A percentile compares a stretch with the other conserved stretches of the same genome.
phyloP scores from a whole-genome alignment of 805 yeast species.

The Starmerella bacillaris region DNA sequence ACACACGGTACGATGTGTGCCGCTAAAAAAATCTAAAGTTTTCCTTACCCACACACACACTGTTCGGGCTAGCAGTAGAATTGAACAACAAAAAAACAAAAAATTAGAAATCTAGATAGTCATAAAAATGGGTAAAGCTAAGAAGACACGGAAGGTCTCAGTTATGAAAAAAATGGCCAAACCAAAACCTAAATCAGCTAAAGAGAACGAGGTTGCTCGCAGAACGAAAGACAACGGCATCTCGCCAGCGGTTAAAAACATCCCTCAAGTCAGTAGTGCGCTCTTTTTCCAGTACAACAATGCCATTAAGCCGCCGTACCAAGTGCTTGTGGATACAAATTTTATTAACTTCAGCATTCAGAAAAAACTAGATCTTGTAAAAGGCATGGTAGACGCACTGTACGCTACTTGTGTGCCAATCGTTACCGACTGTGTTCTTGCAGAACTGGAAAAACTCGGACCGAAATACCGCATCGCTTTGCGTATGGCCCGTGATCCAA shows the following conservation, averaged over 20 bases:
- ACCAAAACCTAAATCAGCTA: conserved; percentile 53
- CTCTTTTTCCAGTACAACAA: conserved; percentile 85
- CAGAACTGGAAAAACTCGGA: conserved; percentile 90
- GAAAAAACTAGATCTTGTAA: conserved; percentile 82
- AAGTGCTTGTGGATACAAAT: conserved; percentile 87
- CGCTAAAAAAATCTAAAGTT: too few relatives aligned
- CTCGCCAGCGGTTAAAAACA: conserved; percentile 45
- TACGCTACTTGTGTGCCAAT: conserved; percentile 91
- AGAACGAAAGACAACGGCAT: conserved; percentile 22
- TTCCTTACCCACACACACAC: too few relatives aligned
- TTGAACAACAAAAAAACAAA: too few relatives aligned
- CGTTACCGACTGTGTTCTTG: conserved; percentile 94
- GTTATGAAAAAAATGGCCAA: conserved; percentile 66
- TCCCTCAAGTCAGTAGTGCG: conserved; percentile 92
- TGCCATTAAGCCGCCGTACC: conserved; percentile 96
- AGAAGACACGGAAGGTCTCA: conserved; percentile 94
- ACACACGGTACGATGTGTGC: too few relatives aligned
- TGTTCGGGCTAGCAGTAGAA: too few relatives aligned
- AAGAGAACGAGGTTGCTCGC: conserved; percentile 27
- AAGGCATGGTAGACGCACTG: conserved; percentile 91
- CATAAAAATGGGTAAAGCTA: conserved; percentile 90
- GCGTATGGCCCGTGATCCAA: conserved; percentile 80
- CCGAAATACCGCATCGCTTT: conserved; percentile 88
- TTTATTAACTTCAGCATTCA: conserved; percentile 92
- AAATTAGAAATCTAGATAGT: too few relatives aligned